phyloP scores from a whole-genome alignment of 805 yeast species.

The Ogataea pini region DNA sequence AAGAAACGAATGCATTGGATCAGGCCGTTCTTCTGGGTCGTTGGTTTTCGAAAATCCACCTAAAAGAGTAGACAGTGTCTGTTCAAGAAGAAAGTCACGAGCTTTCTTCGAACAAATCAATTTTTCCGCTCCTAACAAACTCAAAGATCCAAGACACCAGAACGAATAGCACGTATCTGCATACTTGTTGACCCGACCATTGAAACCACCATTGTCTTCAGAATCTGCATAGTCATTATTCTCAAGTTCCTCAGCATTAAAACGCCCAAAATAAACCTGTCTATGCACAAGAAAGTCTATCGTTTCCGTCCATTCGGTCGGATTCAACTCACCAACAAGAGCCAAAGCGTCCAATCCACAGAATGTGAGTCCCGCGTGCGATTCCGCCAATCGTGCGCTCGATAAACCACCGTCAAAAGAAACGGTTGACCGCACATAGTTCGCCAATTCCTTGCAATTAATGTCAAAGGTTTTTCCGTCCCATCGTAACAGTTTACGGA shows the following conservation, averaged over 20 bases:
- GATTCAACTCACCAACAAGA: conserved; percentile 38
- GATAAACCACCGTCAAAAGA: conserved; percentile 76
- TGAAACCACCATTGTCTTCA: conserved; percentile 72
- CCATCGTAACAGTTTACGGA: conserved; percentile 49
- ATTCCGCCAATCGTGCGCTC: conserved; percentile 48
- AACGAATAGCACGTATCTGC: conserved; percentile 88
- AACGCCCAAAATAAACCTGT: conserved; percentile 48
- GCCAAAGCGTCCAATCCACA: conserved; percentile 72
- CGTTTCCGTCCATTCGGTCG: conserved; percentile 40
- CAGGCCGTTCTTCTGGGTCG: conserved; percentile 57
- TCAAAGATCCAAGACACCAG: conserved; percentile 71
- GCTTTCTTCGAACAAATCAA: conserved; percentile 41
- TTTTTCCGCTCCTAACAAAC: conserved; percentile 35
- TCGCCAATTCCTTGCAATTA: conserved; percentile 40
- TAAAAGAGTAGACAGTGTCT: conserved; percentile 59
- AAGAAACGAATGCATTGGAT: conserved; percentile 66
- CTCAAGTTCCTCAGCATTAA: conserved; percentile 30
- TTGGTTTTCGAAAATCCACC: conserved; percentile 80
- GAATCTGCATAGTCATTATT: conserved; percentile 39
- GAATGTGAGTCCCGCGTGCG: conserved; percentile 85
- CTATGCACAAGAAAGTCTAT: conserved; percentile 63
- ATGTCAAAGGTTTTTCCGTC: conserved; percentile 36
- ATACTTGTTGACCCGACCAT: conserved; percentile 82
- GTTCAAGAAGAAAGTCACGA: conserved; percentile 45
- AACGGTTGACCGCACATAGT: conserved; percentile 39